These are phyloP conservation scores for Durio zibethinus DNA, from an alignment of 345 rosid species.

Conservation along the genomic window DNA sequence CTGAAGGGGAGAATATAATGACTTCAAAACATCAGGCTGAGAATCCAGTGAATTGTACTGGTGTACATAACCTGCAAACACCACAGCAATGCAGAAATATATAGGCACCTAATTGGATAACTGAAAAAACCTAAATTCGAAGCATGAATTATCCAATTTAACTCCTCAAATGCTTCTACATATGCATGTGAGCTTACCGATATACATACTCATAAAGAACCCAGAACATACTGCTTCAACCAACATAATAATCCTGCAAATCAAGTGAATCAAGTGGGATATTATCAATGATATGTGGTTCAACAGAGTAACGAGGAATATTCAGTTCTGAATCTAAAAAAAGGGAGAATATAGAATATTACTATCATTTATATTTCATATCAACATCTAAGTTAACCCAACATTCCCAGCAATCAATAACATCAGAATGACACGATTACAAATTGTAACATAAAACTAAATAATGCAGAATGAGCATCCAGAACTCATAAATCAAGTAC, in stretches of 20 bases:
- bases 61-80: conserved; percentile 68
- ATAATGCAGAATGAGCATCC: neutral
- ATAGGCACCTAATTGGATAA: neutral
- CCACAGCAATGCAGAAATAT: conserved; percentile 16
- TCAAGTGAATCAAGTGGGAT: neutral
- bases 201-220: conserved; percentile 70
- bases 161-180: neutral
- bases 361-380: neutral
- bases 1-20: conserved; percentile 94
- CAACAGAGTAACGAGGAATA: neutral
- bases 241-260: conserved; percentile 80
- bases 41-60: conserved; percentile 82
- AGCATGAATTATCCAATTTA: neutral
- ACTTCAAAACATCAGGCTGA: conserved; percentile 88
- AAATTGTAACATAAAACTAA: neutral
- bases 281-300: conserved; percentile 3
- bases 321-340: neutral
- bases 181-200: conserved; percentile 50
- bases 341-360: neutral
- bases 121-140: neutral
- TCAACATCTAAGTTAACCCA: neutral
- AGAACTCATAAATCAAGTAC: neutral
- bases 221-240: conserved; percentile 77
- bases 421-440: neutral
- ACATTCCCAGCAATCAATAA: neutral